A percentile compares a stretch with the other conserved stretches of the same genome.
Evolutionary conservation across 495 filamentous ascomycete genomes (phyloP).

Genomic region (Talaromyces liani): DNA sequence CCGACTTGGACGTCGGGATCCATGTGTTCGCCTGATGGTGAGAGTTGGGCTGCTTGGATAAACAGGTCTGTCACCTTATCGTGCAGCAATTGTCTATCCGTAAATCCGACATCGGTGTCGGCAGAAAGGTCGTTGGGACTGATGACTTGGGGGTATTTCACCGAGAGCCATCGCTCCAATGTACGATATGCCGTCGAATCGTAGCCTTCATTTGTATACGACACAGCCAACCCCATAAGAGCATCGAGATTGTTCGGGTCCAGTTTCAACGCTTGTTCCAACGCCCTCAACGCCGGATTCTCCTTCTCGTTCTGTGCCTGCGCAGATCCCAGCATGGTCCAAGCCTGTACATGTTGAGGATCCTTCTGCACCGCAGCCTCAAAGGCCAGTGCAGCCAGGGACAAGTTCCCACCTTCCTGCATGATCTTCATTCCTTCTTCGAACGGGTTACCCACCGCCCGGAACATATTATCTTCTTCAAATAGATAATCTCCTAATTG

Average conservation of each 20-base stretch:
- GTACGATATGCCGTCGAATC: conserved; percentile 94
- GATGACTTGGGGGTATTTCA: conserved; percentile 83
- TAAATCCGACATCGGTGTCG: conserved; percentile 76
- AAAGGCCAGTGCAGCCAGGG: conserved; percentile 90
- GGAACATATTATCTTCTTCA: conserved; percentile 86
- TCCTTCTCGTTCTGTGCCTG: conserved; percentile 99
- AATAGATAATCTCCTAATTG: conserved; percentile 86
- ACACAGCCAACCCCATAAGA: conserved; percentile 90
- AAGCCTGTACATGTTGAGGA: conserved; percentile 79
- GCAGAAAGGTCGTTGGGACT: conserved; percentile 57
- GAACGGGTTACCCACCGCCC: conserved; percentile 69
- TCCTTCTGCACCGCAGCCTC: conserved; percentile 92
- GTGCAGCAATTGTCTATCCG: conserved; percentile 83
- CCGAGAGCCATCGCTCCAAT: conserved; percentile 88
- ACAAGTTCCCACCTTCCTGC: conserved; percentile 85
- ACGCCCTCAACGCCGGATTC: conserved; percentile 90
- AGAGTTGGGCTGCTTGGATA: conserved; percentile 84
- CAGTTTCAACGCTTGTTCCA: conserved; percentile 84
- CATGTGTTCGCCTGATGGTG: conserved; percentile 81
- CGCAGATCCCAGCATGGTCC: conserved; percentile 81
- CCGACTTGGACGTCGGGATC: conserved; percentile 98
- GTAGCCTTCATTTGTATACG: conserved; percentile 99
- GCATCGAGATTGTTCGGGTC: conserved; percentile 81
- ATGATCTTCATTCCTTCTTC: conserved; percentile 87
- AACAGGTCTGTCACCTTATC: conserved; percentile 85